These are phyloP conservation scores for Heteromeles arbutifolia DNA, from an alignment of 306 rosid genomes.

Conservation along the genomic window DNA sequence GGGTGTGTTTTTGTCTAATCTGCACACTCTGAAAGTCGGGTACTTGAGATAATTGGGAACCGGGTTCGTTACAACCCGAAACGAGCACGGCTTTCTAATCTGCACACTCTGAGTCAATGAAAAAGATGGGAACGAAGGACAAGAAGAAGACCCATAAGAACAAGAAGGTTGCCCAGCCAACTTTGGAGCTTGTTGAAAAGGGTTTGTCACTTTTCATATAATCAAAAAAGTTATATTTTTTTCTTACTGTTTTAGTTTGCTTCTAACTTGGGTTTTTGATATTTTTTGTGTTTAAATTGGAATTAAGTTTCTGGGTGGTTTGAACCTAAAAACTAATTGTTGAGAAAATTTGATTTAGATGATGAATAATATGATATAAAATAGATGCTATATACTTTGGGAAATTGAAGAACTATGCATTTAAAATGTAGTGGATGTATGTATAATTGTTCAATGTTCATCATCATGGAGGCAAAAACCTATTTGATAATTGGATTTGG, in stretches of 20 bases:
- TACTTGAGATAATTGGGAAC: not conserved
- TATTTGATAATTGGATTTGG: not conserved
- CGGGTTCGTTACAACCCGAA: not conserved
- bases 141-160: not conserved
- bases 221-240: too few relatives aligned
- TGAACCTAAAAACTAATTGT: not conserved
- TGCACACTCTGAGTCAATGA: not conserved
- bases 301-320: not conserved
- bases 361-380: not conserved
- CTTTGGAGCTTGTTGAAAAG: not conserved
- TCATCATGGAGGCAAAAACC: too few relatives aligned
- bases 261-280: not conserved
- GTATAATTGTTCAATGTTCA: not conserved
- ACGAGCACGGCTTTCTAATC: not conserved
- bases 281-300: not conserved
- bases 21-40: too few relatives aligned
- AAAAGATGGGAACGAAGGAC: slow-evolving; percentile 2
- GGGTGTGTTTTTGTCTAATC: too few relatives aligned
- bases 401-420: not conserved
- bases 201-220: not conserved
- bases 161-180: not conserved
- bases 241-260: not conserved
- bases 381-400: not conserved
- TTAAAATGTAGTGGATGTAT: not conserved
- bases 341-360: not conserved